Conservation (phyloP, 1,284 basidiomycete genomes). For the Marasmius fiardii region DNA sequence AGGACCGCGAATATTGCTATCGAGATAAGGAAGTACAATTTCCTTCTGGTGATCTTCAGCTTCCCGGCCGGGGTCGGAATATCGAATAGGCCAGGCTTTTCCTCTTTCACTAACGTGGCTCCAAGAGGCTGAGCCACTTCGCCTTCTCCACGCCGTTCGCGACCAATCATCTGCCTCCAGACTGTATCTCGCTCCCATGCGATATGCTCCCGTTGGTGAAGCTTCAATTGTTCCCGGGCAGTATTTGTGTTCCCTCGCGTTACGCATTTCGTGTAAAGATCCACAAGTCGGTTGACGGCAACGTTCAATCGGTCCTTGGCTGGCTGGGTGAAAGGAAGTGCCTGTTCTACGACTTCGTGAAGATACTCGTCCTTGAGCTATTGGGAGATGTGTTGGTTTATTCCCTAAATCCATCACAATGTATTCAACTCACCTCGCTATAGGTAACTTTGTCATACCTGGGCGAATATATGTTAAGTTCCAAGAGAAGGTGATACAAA, state of each 20-base stretch:
- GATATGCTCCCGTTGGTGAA: conserved; percentile 90
- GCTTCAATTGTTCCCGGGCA: conserved; percentile 81
- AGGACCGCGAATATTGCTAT: conserved; percentile 56
- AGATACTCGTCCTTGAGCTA: conserved; percentile 85
- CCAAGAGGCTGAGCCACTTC: conserved; percentile 37
- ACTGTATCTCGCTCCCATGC: conserved; percentile 95
- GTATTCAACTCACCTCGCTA: conserved; percentile 48
- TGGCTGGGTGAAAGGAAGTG: conserved; percentile 64
- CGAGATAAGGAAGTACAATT: conserved; percentile 57
- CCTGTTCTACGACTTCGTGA: conserved; percentile 67
- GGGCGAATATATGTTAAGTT: conserved; percentile 2
- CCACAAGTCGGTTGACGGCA: conserved; percentile 61
- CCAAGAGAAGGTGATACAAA: conserved; percentile 3
- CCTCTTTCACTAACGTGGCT: conserved; percentile 49
- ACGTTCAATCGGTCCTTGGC: conserved; percentile 67
- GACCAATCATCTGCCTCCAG: conserved; percentile 97
- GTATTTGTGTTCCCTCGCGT: conserved; percentile 69
- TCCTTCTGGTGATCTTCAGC: conserved; percentile 64
- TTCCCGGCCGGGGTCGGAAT: conserved; percentile 61
- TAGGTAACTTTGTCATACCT: conserved; percentile 96
- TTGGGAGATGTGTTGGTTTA: not conserved
- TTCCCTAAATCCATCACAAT: not conserved
- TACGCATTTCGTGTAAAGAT: conserved; percentile 86
- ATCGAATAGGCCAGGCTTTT: conserved; percentile 48
- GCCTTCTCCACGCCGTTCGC: conserved; percentile 69